Evolutionary conservation across 225 moss, liverwort and hornwort genomes (phyloP).

Genomic region (Thuidium tamariscinum): DNA sequence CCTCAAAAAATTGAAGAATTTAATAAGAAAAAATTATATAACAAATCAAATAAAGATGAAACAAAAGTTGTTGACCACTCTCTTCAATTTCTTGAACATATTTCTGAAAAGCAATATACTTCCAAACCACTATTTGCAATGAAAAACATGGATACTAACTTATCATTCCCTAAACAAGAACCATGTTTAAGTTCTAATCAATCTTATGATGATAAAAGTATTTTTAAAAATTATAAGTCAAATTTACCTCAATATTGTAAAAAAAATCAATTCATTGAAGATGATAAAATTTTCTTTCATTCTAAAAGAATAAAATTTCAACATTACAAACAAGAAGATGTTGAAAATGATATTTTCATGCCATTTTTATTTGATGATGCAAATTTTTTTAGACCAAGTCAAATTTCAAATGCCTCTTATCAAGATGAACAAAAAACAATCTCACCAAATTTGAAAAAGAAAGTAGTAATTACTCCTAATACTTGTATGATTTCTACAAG

Average conservation of each 20-base stretch:
- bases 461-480: neutral
- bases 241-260: neutral
- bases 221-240: neutral
- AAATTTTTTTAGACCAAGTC: neutral
- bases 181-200: neutral
- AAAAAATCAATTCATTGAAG: neutral
- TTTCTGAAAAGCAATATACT: neutral
- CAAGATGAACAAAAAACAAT: neutral
- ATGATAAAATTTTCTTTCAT: neutral
- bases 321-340: neutral
- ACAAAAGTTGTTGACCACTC: neutral
- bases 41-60: neutral
- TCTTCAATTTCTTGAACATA: neutral
- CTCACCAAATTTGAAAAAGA: neutral
- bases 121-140: neutral
- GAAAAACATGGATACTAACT: neutral
- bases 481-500: neutral
- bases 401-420: neutral
- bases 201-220: neutral
- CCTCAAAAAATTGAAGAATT: neutral
- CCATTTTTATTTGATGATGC: conserved; percentile 25
- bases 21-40: neutral
- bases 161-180: neutral
- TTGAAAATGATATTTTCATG: neutral
- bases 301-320: neutral